phyloP scores from a whole-genome alignment of 78 protist genomes.

The Guillardia theta region DNA sequence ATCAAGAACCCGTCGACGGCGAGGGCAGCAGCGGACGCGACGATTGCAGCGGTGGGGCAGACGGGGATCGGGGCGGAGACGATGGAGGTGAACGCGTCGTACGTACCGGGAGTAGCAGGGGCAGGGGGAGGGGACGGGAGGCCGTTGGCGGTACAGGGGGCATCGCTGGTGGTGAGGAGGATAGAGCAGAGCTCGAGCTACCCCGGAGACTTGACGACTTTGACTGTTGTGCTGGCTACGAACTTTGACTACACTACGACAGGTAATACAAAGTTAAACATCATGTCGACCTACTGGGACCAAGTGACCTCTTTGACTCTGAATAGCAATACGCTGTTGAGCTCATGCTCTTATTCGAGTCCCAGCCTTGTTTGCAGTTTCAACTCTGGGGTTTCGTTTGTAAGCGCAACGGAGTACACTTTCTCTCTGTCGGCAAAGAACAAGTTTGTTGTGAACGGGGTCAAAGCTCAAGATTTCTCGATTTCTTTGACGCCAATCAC shows the following conservation, averaged over 20 bases:
- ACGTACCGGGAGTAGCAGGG: neutral
- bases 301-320: no score
- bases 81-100: neutral
- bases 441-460: no score
- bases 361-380: no score
- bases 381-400: no score
- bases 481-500: no score
- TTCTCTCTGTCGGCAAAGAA: no score
- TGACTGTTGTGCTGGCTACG: neutral
- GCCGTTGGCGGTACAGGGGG: neutral
- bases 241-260: neutral
- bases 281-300: no score
- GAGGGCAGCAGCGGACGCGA: neutral
- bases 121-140: neutral
- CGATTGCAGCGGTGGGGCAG: neutral
- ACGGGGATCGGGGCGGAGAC: neutral
- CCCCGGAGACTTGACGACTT: neutral
- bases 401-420: no score
- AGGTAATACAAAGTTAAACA: no score
- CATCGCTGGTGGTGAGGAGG: neutral
- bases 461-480: no score
- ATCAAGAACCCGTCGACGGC: neutral
- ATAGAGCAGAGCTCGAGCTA: neutral
- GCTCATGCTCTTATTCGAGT: no score
- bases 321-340: no score